phyloP scores from a whole-genome alignment of 179 eudicot genomes.

The Beta corolliflora region DNA sequence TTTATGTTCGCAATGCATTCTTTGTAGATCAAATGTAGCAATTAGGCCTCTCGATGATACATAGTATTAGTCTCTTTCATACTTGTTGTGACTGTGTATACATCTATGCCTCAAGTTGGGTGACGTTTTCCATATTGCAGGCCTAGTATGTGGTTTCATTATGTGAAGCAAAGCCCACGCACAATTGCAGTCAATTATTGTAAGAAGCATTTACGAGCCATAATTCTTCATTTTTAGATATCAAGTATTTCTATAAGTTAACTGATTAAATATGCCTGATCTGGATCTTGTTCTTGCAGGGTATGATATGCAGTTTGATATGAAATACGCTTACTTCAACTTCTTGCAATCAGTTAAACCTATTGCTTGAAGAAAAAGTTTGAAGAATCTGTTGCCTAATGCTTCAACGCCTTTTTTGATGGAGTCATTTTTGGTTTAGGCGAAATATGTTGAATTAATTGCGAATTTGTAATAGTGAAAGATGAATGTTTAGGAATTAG shows the following conservation, averaged over 20 bases:
- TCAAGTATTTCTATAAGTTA: background rate
- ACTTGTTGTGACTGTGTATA: background rate
- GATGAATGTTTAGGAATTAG: background rate
- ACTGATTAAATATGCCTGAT: background rate
- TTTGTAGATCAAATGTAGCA: background rate
- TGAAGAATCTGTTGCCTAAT: background rate
- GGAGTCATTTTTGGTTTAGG: background rate
- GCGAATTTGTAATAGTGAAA: background rate
- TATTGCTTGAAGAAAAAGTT: too few species aligned
- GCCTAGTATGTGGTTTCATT: constrained; percentile 99
- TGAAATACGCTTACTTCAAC: constrained; percentile 95
- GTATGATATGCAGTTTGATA: constrained; percentile 97
- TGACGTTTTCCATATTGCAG: constrained; percentile 42
- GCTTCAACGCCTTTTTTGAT: background rate
- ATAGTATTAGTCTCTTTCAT: background rate
- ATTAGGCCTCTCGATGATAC: background rate
- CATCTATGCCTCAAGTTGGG: background rate
- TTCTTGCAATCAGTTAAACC: constrained; percentile 69
- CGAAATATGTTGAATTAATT: background rate
- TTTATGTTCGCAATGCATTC: background rate
- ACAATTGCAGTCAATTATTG: constrained; percentile 93
- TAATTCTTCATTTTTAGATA: background rate
- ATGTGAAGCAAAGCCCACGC: constrained; percentile 84
- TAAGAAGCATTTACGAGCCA: constrained; percentile 35
- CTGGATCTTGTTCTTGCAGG: constrained; percentile 47